Conservation (phyloP, 768 basidiomycete species). For the Tylopilus sp. region DNA sequence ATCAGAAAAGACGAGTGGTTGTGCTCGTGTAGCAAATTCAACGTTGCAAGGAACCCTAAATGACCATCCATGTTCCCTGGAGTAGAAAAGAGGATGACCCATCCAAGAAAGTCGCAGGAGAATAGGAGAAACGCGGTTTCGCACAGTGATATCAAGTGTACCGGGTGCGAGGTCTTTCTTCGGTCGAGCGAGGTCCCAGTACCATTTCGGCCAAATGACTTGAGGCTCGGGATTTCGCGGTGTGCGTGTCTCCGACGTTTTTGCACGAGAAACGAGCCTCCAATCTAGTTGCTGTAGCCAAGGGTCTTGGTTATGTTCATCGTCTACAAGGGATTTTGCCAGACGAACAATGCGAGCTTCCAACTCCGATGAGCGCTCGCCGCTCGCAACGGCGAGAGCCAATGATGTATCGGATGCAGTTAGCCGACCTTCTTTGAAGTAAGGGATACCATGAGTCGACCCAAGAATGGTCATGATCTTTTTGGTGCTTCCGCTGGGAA, state of each 20-base stretch:
- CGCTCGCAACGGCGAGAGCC: conserved; percentile 44
- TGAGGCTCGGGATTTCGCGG: conserved; percentile 35
- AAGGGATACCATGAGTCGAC: conserved; percentile 43
- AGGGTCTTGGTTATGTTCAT: conserved; percentile 36
- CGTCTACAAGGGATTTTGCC: conserved; percentile 36
- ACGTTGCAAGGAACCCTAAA: conserved; percentile 65
- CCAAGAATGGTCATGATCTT: conserved; percentile 47
- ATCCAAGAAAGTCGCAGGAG: conserved; percentile 87
- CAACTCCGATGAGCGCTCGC: conserved; percentile 35
- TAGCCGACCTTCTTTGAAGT: conserved; percentile 43
- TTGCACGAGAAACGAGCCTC: conserved; percentile 35
- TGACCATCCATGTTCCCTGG: conserved; percentile 87
- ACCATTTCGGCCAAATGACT: conserved; percentile 94
- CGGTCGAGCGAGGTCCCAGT: conserved; percentile 81
- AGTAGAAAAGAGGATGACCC: conserved; percentile 80
- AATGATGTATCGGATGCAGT: conserved; percentile 40
- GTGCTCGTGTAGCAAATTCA: conserved; percentile 43
- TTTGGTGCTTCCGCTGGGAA: conserved; percentile 41
- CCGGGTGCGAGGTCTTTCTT: conserved; percentile 65
- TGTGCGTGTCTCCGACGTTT: neutral
- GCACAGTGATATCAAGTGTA: conserved; percentile 79
- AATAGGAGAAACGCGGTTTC: conserved; percentile 78
- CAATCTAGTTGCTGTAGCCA: conserved; percentile 72
- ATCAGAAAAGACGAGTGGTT: conserved; percentile 56
- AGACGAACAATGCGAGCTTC: conserved; percentile 37